Conservation (phyloP, 2,329 filamentous ascomycete species). For the Phoma sp. region DNA sequence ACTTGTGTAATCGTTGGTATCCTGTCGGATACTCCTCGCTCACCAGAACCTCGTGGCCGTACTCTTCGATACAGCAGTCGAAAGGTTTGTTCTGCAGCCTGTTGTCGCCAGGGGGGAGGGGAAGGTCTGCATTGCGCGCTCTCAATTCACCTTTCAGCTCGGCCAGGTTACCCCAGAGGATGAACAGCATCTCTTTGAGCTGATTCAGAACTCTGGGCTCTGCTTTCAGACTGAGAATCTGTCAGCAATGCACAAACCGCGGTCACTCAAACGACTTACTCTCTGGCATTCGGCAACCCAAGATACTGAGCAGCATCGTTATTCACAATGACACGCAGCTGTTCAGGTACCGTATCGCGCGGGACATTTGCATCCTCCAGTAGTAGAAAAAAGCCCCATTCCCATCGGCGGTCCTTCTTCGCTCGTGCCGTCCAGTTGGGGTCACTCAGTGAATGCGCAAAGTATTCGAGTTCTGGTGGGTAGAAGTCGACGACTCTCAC, state of each 20-base stretch:
- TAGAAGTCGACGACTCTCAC: constrained; percentile 85
- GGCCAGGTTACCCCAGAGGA: constrained; percentile 81
- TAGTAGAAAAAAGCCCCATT: constrained; percentile 83
- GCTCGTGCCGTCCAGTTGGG: constrained; percentile 37
- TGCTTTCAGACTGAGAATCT: constrained; percentile 61
- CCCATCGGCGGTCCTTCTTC: constrained; percentile 66
- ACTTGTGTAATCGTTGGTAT: constrained; percentile 34
- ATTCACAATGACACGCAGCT: constrained; percentile 73
- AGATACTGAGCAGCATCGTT: constrained; percentile 64
- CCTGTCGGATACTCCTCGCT: constrained; percentile 22
- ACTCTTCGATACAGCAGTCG: constrained; percentile 43
- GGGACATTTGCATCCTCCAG: constrained; percentile 70
- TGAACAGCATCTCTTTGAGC: constrained; percentile 75
- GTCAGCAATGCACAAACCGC: constrained; percentile 21
- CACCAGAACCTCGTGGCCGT: constrained; percentile 28
- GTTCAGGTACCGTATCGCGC: constrained; percentile 32
- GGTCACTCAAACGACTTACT: no score
- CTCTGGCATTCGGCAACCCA: constrained; percentile 61
- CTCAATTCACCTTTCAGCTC: constrained; percentile 69
- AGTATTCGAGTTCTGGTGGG: constrained; percentile 74
- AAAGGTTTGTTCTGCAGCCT: constrained; percentile 53
- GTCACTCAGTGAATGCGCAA: constrained; percentile 61
- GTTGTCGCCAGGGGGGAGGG: constrained; percentile 33
- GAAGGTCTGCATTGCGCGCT: constrained; percentile 30
- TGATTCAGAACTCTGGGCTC: constrained; percentile 56